Base-by-base conservation (phyloP, 441 rosid species). In the Euphorbia corollata region DNA sequence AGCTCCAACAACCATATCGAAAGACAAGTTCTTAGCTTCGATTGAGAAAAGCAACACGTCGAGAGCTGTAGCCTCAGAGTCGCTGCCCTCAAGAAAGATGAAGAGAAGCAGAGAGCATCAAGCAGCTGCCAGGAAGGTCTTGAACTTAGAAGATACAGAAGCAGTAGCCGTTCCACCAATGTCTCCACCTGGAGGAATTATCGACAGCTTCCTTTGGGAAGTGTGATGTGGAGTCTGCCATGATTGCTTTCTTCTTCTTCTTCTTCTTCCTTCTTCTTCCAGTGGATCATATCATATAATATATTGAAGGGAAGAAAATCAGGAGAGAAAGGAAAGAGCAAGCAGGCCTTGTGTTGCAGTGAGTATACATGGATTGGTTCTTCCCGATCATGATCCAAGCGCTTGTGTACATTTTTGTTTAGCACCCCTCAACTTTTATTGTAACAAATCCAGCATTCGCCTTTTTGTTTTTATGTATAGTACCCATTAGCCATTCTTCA, bases 131-230 rank as follows among this genome's bases (percentile, higher is more conserved):
- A 82, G 88, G 80, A 84, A 56, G 71, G 71, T 88, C 48, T 76
- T 88, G 88, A 81, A 78, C 20, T 69, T 76, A 47, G 63, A 63
- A 47, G 56, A 58, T 24, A 54, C 24, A 41, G 75, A 27, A 27
- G 32, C 53, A 36, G 74, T 80, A 41, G 96, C 95, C 4, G 68
- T 85, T 48, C 87, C 93, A 39, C 98, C 98, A 54, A 70, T 82
- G 64, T 78, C 98, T 57, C 86, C 98, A 64, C 98, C 96, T 10
- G 85, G 84, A 64, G 85, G 84, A 64, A 65, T 72, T 62, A 81
- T 82, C 60, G 75, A 65, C 27, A 63, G 51, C 64, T 71, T 71
- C 60, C 38, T 60, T 22, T 34, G 38, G 41, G 72, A 73, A 70
- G 81, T 22, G 27, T 75, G 73, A 71, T 64, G 20, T 43, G 66